phyloP scores from a whole-genome alignment of 768 basidiomycete species.

The Termitomyces sp. region DNA sequence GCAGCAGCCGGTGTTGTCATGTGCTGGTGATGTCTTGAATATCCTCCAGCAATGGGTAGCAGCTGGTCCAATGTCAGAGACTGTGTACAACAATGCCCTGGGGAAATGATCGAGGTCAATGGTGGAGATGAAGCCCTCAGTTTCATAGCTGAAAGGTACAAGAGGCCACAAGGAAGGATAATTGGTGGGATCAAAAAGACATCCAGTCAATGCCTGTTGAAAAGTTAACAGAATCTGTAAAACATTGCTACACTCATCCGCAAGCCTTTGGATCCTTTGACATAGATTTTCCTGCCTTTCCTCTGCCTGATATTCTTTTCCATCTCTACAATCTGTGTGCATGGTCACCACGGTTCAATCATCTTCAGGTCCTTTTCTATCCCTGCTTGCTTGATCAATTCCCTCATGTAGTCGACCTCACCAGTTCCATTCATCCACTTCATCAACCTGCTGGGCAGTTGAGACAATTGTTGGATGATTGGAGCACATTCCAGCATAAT shows the following conservation, averaged over 20 bases:
- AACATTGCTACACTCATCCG: not conserved
- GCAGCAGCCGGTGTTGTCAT: no score
- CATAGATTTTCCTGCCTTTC: constrained; percentile 8
- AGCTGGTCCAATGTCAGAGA: no score
- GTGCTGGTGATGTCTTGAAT: no score
- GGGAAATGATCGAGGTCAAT: constrained; percentile 32
- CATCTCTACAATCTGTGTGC: constrained; percentile 3
- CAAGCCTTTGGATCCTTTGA: not conserved
- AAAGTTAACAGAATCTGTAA: not conserved
- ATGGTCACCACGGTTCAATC: constrained; percentile 23
- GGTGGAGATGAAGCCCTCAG: constrained; percentile 22
- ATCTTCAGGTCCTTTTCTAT: constrained; percentile 33
- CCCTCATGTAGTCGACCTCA: constrained; percentile 30
- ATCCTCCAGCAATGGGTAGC: no score
- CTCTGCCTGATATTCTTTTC: constrained; percentile 7
- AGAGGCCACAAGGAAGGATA: constrained; percentile 43
- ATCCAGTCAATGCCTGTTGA: constrained; percentile 16
- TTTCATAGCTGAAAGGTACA: constrained; percentile 31
- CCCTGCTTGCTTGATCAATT: constrained; percentile 33
- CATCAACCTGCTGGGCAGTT: constrained; percentile 35
- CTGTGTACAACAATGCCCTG: constrained; percentile 40
- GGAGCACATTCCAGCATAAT: constrained; percentile 23
- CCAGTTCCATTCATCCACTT: constrained; percentile 34
- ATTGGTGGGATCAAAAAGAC: constrained; percentile 29
- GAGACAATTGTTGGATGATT: no score